Base-by-base conservation (phyloP, 331 rosid species). In the Ulmus americana region DNA sequence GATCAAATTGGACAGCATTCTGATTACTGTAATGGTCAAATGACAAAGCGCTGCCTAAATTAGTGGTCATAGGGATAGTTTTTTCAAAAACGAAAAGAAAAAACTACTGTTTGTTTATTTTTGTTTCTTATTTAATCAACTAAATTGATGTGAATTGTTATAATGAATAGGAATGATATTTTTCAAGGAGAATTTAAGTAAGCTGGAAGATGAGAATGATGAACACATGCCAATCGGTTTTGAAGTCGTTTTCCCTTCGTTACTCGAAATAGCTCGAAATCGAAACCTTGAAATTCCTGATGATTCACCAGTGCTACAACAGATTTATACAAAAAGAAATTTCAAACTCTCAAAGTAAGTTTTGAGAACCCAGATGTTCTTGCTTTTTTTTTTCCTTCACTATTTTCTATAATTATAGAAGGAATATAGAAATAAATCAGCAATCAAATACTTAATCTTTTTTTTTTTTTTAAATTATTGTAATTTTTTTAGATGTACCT, bases 211-310 rank as follows among this genome's bases (percentile, higher is more conserved):
- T 35, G 99, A 90, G 77, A 84, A 81, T 11, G 81, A 59, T 1
- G 95, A 89, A 64, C 99, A 85, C 77, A 94, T 90, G 95, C 90
- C 90, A 0, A 87, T 90, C 4, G 99, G 97, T 1, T 94, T 87
- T 64, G 99, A 90, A 69, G 84, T 94, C 10, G 95, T 95, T 52
- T 94, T 94, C 18, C 99, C 97, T 42, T 89, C 97, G 0, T 75
- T 94, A 6, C 84, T 94, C 0, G 88, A 90, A 14, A 52, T 84
- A 15, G 97, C 97, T 55, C 72, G 82, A 39, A 75, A 68, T 6
- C 50, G 90, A 65, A 55, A 81, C 48, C 81, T 94, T 9, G 69
- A 90, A 49, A 78, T 90, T 0, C 90, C 83, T 1, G 54, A 73
- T 0, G 82, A 89, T 63, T 28, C 35, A 28, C 81, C 87, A 0